Conservation (phyloP, 2,329 filamentous ascomycete genomes). For the Arthrobotrys sinensis region DNA sequence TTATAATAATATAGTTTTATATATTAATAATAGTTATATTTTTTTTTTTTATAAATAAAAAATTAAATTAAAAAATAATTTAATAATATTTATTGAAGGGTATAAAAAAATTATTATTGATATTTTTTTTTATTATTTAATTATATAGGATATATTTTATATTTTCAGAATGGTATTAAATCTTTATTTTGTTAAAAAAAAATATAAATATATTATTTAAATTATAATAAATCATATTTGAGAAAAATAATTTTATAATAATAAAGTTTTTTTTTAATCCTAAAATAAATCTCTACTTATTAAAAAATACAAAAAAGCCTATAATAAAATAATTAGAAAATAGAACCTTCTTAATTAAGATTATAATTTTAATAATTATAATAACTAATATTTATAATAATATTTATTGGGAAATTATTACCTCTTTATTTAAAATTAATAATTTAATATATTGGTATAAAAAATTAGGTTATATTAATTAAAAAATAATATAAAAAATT, state of each 20-base stretch:
- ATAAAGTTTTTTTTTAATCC: background rate
- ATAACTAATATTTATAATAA: background rate
- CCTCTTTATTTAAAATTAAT: background rate
- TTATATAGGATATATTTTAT: no score
- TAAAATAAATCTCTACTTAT: background rate
- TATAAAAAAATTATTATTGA: no score
- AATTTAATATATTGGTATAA: background rate
- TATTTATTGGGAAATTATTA: no score
- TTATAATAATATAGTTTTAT: background rate
- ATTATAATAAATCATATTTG: background rate
- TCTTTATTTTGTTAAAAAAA: no score
- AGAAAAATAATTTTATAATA: no score
- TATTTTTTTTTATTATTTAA: no score
- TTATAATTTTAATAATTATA: background rate
- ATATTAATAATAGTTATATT: background rate
- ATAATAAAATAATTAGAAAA: background rate
- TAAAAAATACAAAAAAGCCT: background rate
- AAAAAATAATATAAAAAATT: conserved; percentile 6
- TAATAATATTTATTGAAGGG: no score
- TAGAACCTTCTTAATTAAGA: background rate
- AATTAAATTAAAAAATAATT: background rate
- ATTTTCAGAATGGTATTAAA: no score
- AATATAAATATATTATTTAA: no score
- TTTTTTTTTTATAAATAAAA: background rate
- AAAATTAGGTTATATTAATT: conserved; percentile 29